Percentiles rank a stretch among this genome's conserved stretches.
phyloP scores from a whole-genome alignment of 2,329 filamentous ascomycete genomes.

The Alternaria ventricosa region DNA sequence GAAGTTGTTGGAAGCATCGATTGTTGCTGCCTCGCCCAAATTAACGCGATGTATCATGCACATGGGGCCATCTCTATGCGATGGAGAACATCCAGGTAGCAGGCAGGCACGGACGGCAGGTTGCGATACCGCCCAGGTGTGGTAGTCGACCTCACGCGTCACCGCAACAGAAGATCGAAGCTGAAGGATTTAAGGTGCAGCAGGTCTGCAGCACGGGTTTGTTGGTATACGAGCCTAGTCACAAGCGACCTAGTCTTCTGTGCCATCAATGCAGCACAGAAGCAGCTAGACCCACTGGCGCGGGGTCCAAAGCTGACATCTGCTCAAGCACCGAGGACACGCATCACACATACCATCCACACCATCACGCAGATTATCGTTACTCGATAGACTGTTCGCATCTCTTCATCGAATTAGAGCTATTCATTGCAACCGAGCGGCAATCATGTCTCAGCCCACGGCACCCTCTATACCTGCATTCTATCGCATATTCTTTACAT shows the following conservation, averaged over 20 bases:
- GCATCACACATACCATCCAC: not conserved
- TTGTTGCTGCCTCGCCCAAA: not conserved
- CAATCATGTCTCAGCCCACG: not conserved
- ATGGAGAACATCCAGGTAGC: not conserved
- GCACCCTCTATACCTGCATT: slow-evolving; percentile 13
- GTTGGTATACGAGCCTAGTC: not conserved
- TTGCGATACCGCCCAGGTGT: not conserved
- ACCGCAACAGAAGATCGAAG: not conserved
- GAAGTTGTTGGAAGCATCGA: not conserved
- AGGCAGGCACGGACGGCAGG: not conserved
- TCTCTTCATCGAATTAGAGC: not conserved
- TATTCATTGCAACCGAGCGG: not conserved
- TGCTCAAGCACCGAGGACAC: not conserved
- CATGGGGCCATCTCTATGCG: not conserved
- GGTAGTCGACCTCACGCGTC: not conserved
- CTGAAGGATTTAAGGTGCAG: not conserved
- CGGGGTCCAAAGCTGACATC: not conserved
- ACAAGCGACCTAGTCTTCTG: not conserved
- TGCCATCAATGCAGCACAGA: not conserved
- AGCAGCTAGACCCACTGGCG: not conserved
- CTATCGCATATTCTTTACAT: slow-evolving; percentile 38
- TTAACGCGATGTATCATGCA: not conserved
- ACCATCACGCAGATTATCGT: not conserved
- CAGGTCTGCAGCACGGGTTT: not conserved
- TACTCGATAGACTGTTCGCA: not conserved